Evolutionary conservation across 1,284 basidiomycete genomes (phyloP).

Genomic region (Naganishia albida): DNA sequence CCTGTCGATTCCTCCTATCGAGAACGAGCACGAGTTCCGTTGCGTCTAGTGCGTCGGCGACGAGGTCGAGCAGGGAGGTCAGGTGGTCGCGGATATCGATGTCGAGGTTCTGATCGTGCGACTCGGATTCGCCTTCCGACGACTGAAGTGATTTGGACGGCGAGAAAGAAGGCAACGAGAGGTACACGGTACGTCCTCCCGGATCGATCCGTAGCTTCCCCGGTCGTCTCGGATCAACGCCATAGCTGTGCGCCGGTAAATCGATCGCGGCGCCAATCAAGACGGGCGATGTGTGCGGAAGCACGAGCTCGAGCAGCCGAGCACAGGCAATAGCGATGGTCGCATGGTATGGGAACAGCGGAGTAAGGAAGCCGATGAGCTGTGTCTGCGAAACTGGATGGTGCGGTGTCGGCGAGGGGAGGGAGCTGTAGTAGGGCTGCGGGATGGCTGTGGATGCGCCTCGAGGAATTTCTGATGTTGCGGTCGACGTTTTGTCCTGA

Average conservation of each 20-base stretch:
- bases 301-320: conserved; percentile 48
- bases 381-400: conserved; percentile 30
- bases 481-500: conserved; percentile 32
- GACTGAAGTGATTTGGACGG: not conserved
- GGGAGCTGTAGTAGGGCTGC: conserved; percentile 14
- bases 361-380: conserved; percentile 44
- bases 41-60: conserved; percentile 48
- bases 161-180: conserved; percentile 44
- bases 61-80: conserved; percentile 52
- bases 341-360: conserved; percentile 48
- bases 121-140: conserved; percentile 30
- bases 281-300: conserved; percentile 45
- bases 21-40: conserved; percentile 47
- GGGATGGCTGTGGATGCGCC: conserved; percentile 4
- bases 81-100: conserved; percentile 51
- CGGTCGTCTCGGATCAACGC: conserved; percentile 10
- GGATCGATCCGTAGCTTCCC: conserved; percentile 24
- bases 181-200: conserved; percentile 44
- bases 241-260: conserved; percentile 23
- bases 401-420: conserved; percentile 7
- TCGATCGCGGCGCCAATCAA: conserved; percentile 47
- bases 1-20: conserved; percentile 46
- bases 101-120: conserved; percentile 28
- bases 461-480: conserved; percentile 15
- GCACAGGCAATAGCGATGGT: conserved; percentile 39